A percentile compares a stretch with the other conserved stretches of the same genome.
Conservation (phyloP, 2,329 filamentous ascomycete genomes). For the Diplocarpon rosae region DNA sequence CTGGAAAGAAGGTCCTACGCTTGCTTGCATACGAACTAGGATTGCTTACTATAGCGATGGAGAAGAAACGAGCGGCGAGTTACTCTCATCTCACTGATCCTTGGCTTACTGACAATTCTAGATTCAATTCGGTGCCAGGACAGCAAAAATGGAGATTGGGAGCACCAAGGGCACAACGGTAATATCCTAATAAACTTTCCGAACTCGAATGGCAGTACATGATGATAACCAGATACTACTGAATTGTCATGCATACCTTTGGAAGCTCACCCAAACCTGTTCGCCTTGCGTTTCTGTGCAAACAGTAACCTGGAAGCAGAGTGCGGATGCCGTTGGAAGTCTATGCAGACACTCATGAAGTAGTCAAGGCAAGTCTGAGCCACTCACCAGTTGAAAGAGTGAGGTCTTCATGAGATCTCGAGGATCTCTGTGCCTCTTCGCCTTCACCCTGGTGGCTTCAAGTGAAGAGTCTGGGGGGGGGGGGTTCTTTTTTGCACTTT, state of each 20-base stretch:
- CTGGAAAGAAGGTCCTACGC: constrained; percentile 71
- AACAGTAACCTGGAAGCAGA: constrained; percentile 30
- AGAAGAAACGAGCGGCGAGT: constrained; percentile 84
- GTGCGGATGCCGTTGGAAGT: constrained; percentile 23
- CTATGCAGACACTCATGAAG: constrained; percentile 23
- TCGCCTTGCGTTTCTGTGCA: constrained; percentile 38
- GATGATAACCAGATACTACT: constrained; percentile 71
- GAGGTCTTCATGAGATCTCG: too few species aligned
- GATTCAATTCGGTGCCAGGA: constrained; percentile 76
- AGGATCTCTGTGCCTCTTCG: neutral
- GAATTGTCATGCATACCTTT: constrained; percentile 35
- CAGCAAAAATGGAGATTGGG: constrained; percentile 69
- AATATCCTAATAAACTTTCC: constrained; percentile 32
- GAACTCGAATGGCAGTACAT: constrained; percentile 34
- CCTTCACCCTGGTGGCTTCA: neutral
- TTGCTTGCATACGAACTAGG: constrained; percentile 65
- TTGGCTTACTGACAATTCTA: constrained; percentile 26
- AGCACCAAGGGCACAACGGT: constrained; percentile 58
- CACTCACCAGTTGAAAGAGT: constrained; percentile 9
- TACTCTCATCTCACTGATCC: neutral
- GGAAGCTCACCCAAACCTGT: constrained; percentile 19
- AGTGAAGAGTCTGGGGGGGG: neutral
- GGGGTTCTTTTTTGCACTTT: too few species aligned
- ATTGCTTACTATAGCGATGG: constrained; percentile 59
- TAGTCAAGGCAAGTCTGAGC: constrained; percentile 57